Evolutionary conservation across 2,329 filamentous ascomycete genomes (phyloP), one percentile per base, ranked within the genome.

Genomic region (Claviceps citrina): DNA sequence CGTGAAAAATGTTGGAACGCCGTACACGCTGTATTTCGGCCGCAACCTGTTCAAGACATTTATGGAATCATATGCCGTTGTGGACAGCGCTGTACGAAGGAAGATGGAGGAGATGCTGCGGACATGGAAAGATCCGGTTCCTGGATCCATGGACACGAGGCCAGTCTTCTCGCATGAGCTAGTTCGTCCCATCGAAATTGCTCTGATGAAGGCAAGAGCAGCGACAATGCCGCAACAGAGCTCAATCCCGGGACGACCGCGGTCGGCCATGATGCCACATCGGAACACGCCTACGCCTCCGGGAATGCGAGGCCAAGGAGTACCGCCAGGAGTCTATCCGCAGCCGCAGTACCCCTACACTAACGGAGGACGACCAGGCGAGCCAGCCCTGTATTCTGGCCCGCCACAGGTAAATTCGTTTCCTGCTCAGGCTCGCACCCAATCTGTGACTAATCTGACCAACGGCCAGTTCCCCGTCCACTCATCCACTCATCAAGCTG

Each of bases 91-190:
- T 44, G 86, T 87, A 18, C 78, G 91, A 47, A 80, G 80, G 49
- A 93, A 93, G 60, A 83, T 98, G 74, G 91, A 96, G 57, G 87
- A 93, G 60, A 89, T 98, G 81, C 70, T 98, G 50, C 86, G 84
- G 61, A 98, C 91, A 1, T 98, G 91, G 91, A 96, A 95, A 61
- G 84, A 94, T 53, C 84, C 91, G 2, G 86, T 96, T 12, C 86
- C 89, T 2, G 91, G 89, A 36, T 94, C 91, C 12, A 76, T 93
- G 56, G 89, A 94, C 53, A 80, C 80, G n/a, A 76, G 84, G 46
- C 87, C 91, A 7, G 89, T 98, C 38, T 98, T 98, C 55, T 76
- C 85, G 22, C 71, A 77, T 30, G 86, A 96, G 42, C 76, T 87
- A 43, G 93, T 89, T 32, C 76, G 82, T 39, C 84, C 84, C 32